Base-by-base conservation (phyloP, 2,329 filamentous ascomycete species). In the Paramyrothecium roridum region DNA sequence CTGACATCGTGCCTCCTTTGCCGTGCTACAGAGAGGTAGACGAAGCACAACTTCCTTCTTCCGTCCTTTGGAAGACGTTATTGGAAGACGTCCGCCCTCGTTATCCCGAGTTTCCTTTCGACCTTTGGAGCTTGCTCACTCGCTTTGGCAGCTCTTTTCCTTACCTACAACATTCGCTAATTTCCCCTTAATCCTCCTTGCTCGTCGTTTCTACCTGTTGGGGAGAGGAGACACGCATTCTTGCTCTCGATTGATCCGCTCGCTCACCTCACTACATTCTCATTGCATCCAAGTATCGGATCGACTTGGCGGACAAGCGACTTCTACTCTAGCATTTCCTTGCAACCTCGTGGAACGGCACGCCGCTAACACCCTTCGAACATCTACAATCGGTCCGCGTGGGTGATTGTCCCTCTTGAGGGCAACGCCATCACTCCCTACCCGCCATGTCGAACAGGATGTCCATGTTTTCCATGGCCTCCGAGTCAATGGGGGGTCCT, bases 391-490 rank as follows among this genome's bases (percentile, higher is more conserved):
- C 26, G 26, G 26, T 30, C 26, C 26, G 26, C 26, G 26, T 30
- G 30, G 63, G 72, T 76, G 70, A 69, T 69, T 67, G 74, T 78
- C 74, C 76, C 59, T 58, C 26, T 50, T 52, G 65, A 61, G 70
- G 72, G 65, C 69, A 63, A 67, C 68, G 65, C 69, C 54, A 19
- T 61, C 58, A 56, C 54, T 30, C 26, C 11, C 26, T 13, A 26
- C 8, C 37, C 55, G 64, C 54, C 68, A 87, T 87, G 84, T 77
- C 84, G 62, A 83, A 80, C 72, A 80, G 83, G 67, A 83, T 85
- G 80, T 89, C 86, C 62, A 85, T 87, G 80, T 89, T 87, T 68
- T 89, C 86, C 62, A 77, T 85, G 67, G 79, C 78, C 63, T 87
- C 85, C 62, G 84, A 89, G 60, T 85, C 86, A 49, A 75, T 83